Conservation (phyloP, 1,284 basidiomycete genomes). For the Sporisorium scitamineum region DNA sequence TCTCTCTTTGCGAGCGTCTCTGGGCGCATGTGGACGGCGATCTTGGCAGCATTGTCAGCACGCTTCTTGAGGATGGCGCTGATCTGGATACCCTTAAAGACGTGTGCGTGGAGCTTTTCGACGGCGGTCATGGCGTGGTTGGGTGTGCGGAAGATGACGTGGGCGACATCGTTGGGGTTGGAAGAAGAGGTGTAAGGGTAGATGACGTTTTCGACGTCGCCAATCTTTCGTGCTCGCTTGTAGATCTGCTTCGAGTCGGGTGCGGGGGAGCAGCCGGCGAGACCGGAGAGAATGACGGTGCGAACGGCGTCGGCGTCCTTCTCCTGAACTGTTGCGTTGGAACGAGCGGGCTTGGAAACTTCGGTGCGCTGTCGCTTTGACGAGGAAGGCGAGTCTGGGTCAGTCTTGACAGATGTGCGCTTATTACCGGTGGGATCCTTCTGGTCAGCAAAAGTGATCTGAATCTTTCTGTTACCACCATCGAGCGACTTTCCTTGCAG, state of each 20-base stretch:
- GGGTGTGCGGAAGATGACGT: conserved; percentile 82
- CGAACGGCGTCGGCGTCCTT: conserved; percentile 63
- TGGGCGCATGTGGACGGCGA: conserved; percentile 72
- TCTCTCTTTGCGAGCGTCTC: conserved; percentile 70
- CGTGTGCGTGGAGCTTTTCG: conserved; percentile 88
- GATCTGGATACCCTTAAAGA: conserved; percentile 88
- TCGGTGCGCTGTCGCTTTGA: conserved; percentile 35
- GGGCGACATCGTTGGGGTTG: conserved; percentile 72
- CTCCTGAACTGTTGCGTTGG: conserved; percentile 17
- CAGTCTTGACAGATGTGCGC: conserved; percentile 28
- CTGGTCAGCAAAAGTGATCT: conserved; percentile 61
- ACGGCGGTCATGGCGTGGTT: conserved; percentile 79
- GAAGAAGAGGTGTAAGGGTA: conserved; percentile 47
- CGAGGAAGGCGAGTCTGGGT: conserved; percentile 24
- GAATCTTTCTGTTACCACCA: conserved; percentile 59
- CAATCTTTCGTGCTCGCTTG: conserved; percentile 66
- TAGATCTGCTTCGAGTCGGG: conserved; percentile 65
- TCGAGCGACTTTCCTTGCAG: conserved; percentile 65
- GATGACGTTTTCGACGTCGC: conserved; percentile 65
- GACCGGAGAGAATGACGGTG: conserved; percentile 64
- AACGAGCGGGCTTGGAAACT: conserved; percentile 18
- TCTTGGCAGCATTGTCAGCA: conserved; percentile 74
- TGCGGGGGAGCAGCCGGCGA: conserved; percentile 52
- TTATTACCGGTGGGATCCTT: conserved; percentile 48
- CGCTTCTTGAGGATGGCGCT: conserved; percentile 92